Conservation (phyloP, 495 filamentous ascomycete genomes). For the Daldinia vernicosa region DNA sequence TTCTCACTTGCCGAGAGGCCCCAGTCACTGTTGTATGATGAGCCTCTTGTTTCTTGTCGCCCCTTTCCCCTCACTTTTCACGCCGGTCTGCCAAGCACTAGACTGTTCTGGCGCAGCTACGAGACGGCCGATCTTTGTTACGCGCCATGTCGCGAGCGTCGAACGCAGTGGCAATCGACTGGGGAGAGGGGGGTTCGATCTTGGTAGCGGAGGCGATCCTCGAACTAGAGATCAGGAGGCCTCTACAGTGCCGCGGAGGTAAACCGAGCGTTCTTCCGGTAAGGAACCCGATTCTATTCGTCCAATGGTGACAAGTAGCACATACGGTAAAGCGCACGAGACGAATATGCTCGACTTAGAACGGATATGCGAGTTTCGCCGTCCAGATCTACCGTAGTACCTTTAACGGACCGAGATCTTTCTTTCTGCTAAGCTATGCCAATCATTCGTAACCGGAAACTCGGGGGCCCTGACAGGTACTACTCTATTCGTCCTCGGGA, state of each 20-base stretch:
- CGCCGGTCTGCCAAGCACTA: conserved; percentile 29
- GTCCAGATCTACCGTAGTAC: conserved; percentile 13
- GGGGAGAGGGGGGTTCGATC: conserved; percentile 8
- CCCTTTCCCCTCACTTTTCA: conserved; percentile 33
- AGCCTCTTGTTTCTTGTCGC: conserved; percentile 19
- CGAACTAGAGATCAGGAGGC: conserved; percentile 4
- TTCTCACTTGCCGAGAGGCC: conserved; percentile 38
- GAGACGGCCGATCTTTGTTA: conserved; percentile 29
- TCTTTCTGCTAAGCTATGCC: conserved; percentile 14
- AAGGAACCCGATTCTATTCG: conserved; percentile 1
- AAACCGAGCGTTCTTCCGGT: conserved; percentile 9
- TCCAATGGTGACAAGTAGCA: conserved; percentile 5
- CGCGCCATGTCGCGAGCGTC: conserved; percentile 15
- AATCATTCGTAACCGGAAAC: conserved; percentile 8
- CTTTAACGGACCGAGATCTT: conserved; percentile 6
- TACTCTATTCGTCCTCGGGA: conserved; percentile 12
- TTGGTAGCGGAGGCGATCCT: conserved; percentile 15
- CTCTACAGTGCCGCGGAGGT: conserved; percentile 22
- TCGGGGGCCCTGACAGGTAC: not conserved
- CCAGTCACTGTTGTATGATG: conserved; percentile 30
- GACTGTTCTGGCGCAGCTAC: conserved; percentile 22
- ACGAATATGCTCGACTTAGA: conserved; percentile 16
- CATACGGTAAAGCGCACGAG: conserved; percentile 17
- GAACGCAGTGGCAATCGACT: conserved; percentile 23
- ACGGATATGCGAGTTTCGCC: conserved; percentile 12